These are phyloP conservation scores for Penicillium subrubescens DNA, from an alignment of 495 filamentous ascomycete species.

Conservation along the genomic window DNA sequence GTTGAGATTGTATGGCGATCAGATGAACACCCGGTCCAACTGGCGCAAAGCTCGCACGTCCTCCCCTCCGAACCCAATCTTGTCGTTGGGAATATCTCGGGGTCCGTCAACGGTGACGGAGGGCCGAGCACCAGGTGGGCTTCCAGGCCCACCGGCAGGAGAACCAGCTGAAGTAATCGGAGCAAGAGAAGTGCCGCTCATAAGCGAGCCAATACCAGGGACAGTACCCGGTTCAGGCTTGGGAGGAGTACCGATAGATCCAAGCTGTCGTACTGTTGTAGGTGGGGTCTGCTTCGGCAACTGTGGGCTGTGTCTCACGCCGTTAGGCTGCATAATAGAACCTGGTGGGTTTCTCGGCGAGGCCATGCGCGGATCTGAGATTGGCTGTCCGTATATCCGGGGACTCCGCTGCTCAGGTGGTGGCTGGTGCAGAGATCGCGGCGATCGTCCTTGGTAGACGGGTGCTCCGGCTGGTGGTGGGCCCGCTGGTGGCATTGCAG, in stretches of 20 bases:
- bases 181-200: conserved; percentile 50
- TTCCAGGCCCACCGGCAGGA: conserved; percentile 17
- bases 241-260: conserved; percentile 24
- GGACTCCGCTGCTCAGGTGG: conserved; percentile 38
- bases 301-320: conserved; percentile 32
- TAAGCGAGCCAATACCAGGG: conserved; percentile 54
- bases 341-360: conserved; percentile 41
- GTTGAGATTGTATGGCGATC: conserved; percentile 11
- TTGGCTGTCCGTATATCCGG: conserved; percentile 29
- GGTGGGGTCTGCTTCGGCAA: conserved; percentile 37
- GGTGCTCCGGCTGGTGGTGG: conserved; percentile 26
- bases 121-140: conserved; percentile 16
- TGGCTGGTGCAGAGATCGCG: conserved; percentile 33
- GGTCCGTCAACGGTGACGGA: conserved; percentile 48
- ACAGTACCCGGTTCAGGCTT: conserved; percentile 43
- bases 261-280: conserved; percentile 21
- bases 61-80: conserved; percentile 62
- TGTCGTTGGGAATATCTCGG: conserved; percentile 65
- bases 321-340: conserved; percentile 32
- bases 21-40: conserved; percentile 57
- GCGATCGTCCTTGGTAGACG: conserved; percentile 38
- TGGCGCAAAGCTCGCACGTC: conserved; percentile 67
- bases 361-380: conserved; percentile 35
- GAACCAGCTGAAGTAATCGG: conserved; percentile 40
- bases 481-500: conserved; percentile 26